Base-by-base conservation (phyloP, 1,284 basidiomycete genomes). In the Thecaphora frezii region DNA sequence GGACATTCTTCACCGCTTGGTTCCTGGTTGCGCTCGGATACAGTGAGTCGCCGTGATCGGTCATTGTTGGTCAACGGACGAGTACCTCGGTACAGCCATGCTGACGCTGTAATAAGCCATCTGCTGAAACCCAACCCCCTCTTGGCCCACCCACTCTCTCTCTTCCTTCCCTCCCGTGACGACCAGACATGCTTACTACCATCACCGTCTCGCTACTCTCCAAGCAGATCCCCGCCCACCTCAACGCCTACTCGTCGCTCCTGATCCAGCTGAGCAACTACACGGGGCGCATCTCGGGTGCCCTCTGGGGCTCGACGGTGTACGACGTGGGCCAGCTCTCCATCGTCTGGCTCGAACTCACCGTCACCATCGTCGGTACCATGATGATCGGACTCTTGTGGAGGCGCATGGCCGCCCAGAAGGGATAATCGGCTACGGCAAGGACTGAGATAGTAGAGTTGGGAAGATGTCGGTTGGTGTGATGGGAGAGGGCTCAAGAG, bases 221-320 rank as follows among this genome's bases (percentile, higher is more conserved):
- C 26, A 68, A 68, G 43, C 66, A 68, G 51, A 36, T 68, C 2
- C 66, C 58, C n/a, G 52, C 61, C 19, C 60, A 65, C 50, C 61
- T 56, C 38, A 68, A 68, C n/a, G 62, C 55, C 8, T 37, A 61
- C 30, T 58, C 61, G 19, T 58, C 57, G 36, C 60, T 53, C 5
- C 39, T 68, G 50, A 64, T 68, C 37, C 66, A 68, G 53, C 44
- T 68, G 46, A 60, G 57, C 44, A 68, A 68, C 54, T 60, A 68
- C 36, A 46, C 50, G 25, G 61, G 66, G 0, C 54, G 61, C 9
- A 55, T 64, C 28, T 40, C 54, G 28, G 66, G 66, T 21, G 60
- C 66, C 2, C 26, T 68, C n/a, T 63, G 61, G 61, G 66, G 66
- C 4, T 50, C 61, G 0, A 60, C 61, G 0, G 48, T 68, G n/a